Evolutionary conservation across 345 rosid species (phyloP), one percentile per base, ranked within the genome.

Genomic region (Kandelia obovata): DNA sequence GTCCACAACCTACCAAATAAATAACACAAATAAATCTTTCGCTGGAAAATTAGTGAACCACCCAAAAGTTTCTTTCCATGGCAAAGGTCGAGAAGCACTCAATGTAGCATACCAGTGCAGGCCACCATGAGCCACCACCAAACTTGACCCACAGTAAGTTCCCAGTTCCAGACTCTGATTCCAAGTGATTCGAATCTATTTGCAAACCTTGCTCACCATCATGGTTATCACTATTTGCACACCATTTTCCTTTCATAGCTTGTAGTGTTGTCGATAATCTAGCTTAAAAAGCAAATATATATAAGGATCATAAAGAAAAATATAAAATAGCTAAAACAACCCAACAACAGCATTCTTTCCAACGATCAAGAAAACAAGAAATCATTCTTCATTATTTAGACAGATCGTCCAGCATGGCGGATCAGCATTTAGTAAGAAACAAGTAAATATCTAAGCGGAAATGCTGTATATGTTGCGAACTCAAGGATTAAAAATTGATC

Each of bases 81-180:
- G 0, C 5, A 64, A 49, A 17, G 62, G 16, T 4, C 31, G 16
- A 34, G 13, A 6, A 67, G 64, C 26, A 61, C 20, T 32, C 35
- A 7, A 21, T 53, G 21, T 51, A 9, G 52, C 77, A 64, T 79
- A 88, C 90, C 85, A 80, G 72, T 31, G 86, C 89, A 4, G 89
- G 93, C 93, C 93, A 88, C 89, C 90, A 83, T 4, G 70, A 53
- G n/a, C 75, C 69, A 59, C 70, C 58, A 46, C 4, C 53, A 64
- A 74, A 78, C 72, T 79, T 82, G 71, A 76, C 70, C 89, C 89
- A 84, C 59, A 80, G 76, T 46, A 81, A 39, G 58, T 79, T 82
- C 66, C 93, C 90, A 13, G 56, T 69, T 55, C 6, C 9, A 11
- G 72, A 71, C 66, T 72, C 66, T 63, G 66, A 79, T 72, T 65